Evolutionary conservation across 2,329 filamentous ascomycete genomes (phyloP).

Genomic region (Plenodomus tracheiphilus): DNA sequence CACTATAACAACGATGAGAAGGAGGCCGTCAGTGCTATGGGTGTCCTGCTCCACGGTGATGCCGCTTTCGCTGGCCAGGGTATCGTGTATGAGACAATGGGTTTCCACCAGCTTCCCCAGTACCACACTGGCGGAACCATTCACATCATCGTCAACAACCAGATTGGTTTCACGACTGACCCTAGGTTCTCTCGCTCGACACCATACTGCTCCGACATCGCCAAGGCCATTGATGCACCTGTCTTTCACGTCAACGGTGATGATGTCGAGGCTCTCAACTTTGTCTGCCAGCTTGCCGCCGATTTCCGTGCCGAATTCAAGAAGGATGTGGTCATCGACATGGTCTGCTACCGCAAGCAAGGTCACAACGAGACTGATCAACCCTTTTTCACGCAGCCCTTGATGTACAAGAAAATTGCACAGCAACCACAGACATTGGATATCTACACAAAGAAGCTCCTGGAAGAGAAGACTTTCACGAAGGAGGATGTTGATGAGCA

Average conservation of each 20-base stretch:
- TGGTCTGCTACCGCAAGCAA: slow-evolving; percentile 98
- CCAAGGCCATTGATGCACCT: slow-evolving; percentile 96
- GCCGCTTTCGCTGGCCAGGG: slow-evolving; percentile 96
- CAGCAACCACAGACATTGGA: slow-evolving; percentile 83
- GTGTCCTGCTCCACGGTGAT: slow-evolving; percentile 93
- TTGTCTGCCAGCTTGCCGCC: slow-evolving; percentile 92
- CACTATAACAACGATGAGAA: slow-evolving; percentile 98
- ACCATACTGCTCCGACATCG: slow-evolving; percentile 98
- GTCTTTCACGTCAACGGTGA: slow-evolving; percentile 99
- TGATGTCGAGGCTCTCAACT: slow-evolving; percentile 97
- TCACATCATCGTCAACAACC: slow-evolving; percentile 98
- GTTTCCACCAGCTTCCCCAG: slow-evolving; percentile 91
- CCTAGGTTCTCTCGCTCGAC: slow-evolving; percentile 96
- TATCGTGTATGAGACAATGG: slow-evolving; percentile 97
- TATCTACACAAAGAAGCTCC: slow-evolving; percentile 87
- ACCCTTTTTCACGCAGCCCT: slow-evolving; percentile 97
- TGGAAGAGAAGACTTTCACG: slow-evolving; percentile 91
- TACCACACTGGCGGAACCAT: slow-evolving; percentile 98
- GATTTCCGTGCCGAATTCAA: slow-evolving; percentile 99
- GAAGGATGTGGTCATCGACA: slow-evolving; percentile 95
- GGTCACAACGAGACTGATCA: slow-evolving; percentile 99
- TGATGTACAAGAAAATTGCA: slow-evolving; percentile 99
- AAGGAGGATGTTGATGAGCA: slow-evolving; percentile 98
- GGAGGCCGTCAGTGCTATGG: slow-evolving; percentile 87
- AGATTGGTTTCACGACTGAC: slow-evolving; percentile 99